Evolutionary conservation across 1,139 yeast species (phyloP), one percentile per base, ranked within the genome.

Genomic region (Yamadazyma songkhlaensis): DNA sequence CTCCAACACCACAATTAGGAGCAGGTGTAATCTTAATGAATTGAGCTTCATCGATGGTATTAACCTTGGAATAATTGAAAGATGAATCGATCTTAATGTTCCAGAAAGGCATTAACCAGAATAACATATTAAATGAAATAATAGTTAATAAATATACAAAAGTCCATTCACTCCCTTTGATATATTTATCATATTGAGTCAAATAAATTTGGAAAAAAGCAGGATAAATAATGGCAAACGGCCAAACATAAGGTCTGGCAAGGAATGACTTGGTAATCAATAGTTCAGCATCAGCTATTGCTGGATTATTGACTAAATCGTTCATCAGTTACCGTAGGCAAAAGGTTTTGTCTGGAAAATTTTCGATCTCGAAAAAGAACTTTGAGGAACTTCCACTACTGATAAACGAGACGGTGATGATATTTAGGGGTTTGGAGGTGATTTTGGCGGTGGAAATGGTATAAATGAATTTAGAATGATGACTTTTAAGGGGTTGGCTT

Each of bases 51-150:
- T 63, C 64, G 35, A 88, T 65, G 37, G 67, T 53, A 20, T 62
- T 48, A n/a, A 81, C 83, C 33, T 56, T 50, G 25, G 59, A 47
- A 54, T 84, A 87, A 55, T 88, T 85, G 65, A 92, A 89, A n/a
- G 60, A 60, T 26, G 87, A 76, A 45, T 79, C 77, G 43, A 92
- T 65, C 39, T 78, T 74, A 41, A 89, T 77, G 56, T 83, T 88
- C 99, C 99, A 92, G 55, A 85, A 85, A n/a, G 98, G 97, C 79
- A 89, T 79, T 59, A 92, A 76, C 84, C 92, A 77, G 41, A 92
- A 66, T 57, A 92, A 68, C 42, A 82, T 67, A 57, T 92, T 94
- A 40, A 84, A 45, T 6, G 96, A 80, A 24, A 84, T 61, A 39
- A 90, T 72, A 7, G 88, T 62, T 41, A 95, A 84, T 32, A 88